Evolutionary conservation across 2,329 filamentous ascomycete species (phyloP), one percentile per base, ranked within the genome.

Genomic region (Fusarium sp.): DNA sequence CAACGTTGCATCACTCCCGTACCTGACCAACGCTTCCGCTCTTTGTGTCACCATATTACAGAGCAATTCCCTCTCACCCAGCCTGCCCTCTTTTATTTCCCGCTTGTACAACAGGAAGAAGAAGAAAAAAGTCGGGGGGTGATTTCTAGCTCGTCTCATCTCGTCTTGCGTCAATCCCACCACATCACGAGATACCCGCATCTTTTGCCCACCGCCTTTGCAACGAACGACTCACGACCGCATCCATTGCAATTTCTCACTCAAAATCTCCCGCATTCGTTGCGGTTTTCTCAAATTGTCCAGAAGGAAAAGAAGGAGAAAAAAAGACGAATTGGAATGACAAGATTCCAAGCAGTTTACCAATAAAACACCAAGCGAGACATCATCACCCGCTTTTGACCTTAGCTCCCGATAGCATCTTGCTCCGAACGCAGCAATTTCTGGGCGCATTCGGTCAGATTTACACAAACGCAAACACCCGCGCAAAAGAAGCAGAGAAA

Each of bases 181-280:
- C 55, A 28, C 50, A 75, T 75, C 72, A 75, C 72, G 72, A 75
- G 69, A 73, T 66, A 70, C 66, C 62, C 26, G 51, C 57, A 45
- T 57, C 54, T 48, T 51, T 56, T 53, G 55, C 58, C 72, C 72
- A 75, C 72, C 72, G 72, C 72, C 61, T 68, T 75, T 70, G 39
- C 48, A 58, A 38, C 51, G 47, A 58, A 44, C 54, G 32, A 57
- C 50, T 56, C 42, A 74, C 48, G 55, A 56, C 72, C 39, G 72
- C 68, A 75, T 63, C n/a, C 72, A 41, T 74, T 55, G 41, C 51
- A 48, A 38, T 66, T 41, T 24, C 42, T 45, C 39, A 54, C 44
- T 24, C 30, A 24, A 39, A 26, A 22, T 17, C 30, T 58, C 55
- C 60, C 51, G 68, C 41, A 57, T 61, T 58, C 57, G 42, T 55